Base-by-base conservation (phyloP, 768 basidiomycete genomes). In the Favolaschia claudopus region DNA sequence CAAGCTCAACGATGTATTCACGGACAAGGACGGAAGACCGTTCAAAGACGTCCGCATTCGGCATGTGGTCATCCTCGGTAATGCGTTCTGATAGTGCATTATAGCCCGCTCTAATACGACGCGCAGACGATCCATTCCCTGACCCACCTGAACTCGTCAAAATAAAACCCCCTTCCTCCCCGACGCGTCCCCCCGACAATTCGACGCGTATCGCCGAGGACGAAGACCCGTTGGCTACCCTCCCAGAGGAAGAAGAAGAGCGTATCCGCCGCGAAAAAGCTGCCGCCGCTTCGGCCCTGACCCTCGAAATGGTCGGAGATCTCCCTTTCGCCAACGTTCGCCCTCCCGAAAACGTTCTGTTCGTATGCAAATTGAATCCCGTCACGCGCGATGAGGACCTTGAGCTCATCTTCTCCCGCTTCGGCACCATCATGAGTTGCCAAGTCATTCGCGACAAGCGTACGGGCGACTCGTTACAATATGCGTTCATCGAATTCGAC, bases 221-320 rank as follows among this genome's bases (percentile, higher is more conserved):
- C 71, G 97, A 99, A 77, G 92, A 96, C 67, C 91, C 92, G 0
- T 78, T 94, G 12, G 86, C 86, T 25, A 88, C 89, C 28, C 72
- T 94, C 12, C 91, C 93, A 1, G 93, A 93, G 63, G 95, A 95
- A 60, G 92, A 96, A 59, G 88, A 88, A 44, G 96, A 96, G 64
- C 83, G 80, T 2, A 79, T 87, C 38, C 86, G 91, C 22, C 87
- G 95, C n/a, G 86, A 90, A 75, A 89, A 91, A 49, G 95, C 95
- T 0, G 96, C 97, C 0, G 87, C 86, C 1, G 95, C 96, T 0
- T 95, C 95, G 40, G 97, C 97, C 1, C 79, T 99, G 34, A 99
- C 97, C 5, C 85, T 99, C 47, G 97, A 99, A 75, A 99, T 99
- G 97, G 96, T 99, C 55, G 97, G 97, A 29, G 97, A 99, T 75